Conservation (phyloP, 495 filamentous ascomycete species). For the Penicillium daleae region DNA sequence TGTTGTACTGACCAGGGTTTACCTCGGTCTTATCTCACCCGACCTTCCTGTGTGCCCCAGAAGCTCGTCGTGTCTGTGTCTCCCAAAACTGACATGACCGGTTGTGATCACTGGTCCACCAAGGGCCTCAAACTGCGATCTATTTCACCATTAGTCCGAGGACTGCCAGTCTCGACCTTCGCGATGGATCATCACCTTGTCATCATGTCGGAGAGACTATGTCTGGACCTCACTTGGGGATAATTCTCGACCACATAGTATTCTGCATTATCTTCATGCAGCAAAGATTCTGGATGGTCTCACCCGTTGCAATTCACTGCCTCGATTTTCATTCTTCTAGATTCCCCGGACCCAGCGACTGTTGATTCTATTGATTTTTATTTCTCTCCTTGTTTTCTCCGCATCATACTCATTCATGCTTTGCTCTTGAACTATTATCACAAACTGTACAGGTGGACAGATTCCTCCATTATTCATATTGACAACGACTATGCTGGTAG, state of each 20-base stretch:
- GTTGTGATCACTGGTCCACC: neutral
- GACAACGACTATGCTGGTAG: neutral
- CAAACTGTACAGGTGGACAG: conserved; percentile 24
- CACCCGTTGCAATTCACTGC: conserved; percentile 16
- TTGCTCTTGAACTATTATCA: conserved; percentile 3
- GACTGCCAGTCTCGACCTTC: neutral
- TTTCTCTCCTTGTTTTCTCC: conserved; percentile 3
- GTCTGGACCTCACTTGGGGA: conserved; percentile 5
- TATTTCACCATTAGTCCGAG: neutral
- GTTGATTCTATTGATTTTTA: conserved; percentile 18
- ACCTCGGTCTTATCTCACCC: neutral
- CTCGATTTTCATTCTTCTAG: conserved; percentile 29
- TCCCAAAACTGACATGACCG: neutral
- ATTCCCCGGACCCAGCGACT: conserved; percentile 37
- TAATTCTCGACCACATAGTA: conserved; percentile 5
- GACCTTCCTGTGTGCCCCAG: neutral
- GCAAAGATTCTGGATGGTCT: conserved; percentile 6
- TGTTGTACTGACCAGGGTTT: neutral
- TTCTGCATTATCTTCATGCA: conserved; percentile 18
- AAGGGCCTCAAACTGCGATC: neutral
- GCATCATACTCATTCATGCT: conserved; percentile 9
- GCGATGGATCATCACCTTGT: neutral
- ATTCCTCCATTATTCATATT: conserved; percentile 9
- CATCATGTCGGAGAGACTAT: neutral
- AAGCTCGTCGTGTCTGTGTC: neutral